phyloP scores from a whole-genome alignment of 2,329 filamentous ascomycete species.

The Bimuria novae-zelandiae region DNA sequence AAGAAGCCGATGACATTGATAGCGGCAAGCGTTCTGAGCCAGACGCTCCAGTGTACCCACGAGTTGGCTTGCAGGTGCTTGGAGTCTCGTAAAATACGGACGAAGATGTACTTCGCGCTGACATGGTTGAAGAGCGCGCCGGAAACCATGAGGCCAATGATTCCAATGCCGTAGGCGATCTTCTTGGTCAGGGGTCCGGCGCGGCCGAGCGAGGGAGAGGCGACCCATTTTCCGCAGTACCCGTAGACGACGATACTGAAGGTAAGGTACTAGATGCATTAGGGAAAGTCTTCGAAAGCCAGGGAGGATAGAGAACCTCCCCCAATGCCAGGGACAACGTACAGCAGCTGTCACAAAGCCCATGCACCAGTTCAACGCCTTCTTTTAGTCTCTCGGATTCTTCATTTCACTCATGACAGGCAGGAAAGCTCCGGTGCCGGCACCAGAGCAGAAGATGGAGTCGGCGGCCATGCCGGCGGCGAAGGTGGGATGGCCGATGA shows the following conservation, averaged over 20 bases:
- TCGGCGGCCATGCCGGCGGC: slow-evolving; percentile 61
- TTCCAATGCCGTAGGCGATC: slow-evolving; percentile 61
- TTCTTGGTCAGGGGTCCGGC: slow-evolving; percentile 64
- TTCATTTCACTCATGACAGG: slow-evolving; percentile 70
- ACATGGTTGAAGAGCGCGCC: slow-evolving; percentile 55
- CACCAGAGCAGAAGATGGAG: slow-evolving; percentile 63
- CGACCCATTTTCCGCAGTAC: slow-evolving; percentile 66
- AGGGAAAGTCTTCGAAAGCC: too few species aligned
- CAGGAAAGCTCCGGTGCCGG: slow-evolving; percentile 64
- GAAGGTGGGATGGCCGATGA: slow-evolving; percentile 62
- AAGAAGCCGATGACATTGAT: slow-evolving; percentile 55
- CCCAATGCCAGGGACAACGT: slow-evolving; percentile 22
- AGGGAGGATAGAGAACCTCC: too few species aligned
- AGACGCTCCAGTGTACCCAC: slow-evolving; percentile 56
- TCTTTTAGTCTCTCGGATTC: slow-evolving; percentile 62
- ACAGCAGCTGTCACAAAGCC: slow-evolving; percentile 59
- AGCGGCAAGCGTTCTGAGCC: slow-evolving; percentile 53
- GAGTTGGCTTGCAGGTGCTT: slow-evolving; percentile 57
- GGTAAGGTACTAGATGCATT: slow-evolving; percentile 16
- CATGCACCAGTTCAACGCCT: slow-evolving; percentile 65
- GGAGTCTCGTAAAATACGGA: slow-evolving; percentile 57
- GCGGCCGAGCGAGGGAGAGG: slow-evolving; percentile 63
- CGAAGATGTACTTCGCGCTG: slow-evolving; percentile 60
- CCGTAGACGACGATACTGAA: slow-evolving; percentile 65
- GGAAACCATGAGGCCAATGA: slow-evolving; percentile 59